Base-by-base conservation (phyloP, 352 stramenopile genomes). In the Globisporangium nagaii region DNA sequence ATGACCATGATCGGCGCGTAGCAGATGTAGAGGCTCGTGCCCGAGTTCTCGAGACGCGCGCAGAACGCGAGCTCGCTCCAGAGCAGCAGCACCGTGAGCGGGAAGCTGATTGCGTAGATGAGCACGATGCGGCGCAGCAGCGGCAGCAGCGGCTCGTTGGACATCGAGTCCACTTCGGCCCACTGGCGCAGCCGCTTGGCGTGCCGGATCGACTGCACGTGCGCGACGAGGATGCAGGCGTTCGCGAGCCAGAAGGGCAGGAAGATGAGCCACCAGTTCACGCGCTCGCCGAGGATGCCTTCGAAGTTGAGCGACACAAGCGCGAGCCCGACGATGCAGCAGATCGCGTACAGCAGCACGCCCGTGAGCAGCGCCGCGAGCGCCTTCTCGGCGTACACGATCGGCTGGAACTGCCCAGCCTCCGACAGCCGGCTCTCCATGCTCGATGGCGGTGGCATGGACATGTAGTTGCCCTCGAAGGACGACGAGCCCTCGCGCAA, bases 21-120 rank as follows among this genome's bases (percentile, higher is more conserved):
- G 52, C 80, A 89, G 40, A 90, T 68, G 55, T 93, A 93, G 13
- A 91, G 57, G 43, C 75, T 87, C 1, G 78, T 85, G n/a, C 63
- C 63, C 2, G 65, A 48, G 46, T 88, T 63, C 50, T 83, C 63
- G 19, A 93, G 56, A 36, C 79, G 78, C 27, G 79, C 80, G 42
- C 83, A 93, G 46, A 93, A 93, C 17, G 83, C 83, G 45, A 93
- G 42, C 52, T 93, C 76, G 55, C 80, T 90, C 83, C 80, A 93
- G 10, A 93, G 67, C 56, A 93, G 57, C 48, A 93, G 58, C 46
- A 84, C 37, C 17, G 71, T 64, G n/a, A 93, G 64, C 34, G 83
- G 83, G 24, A 90, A 65, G 47, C 68, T 90, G 39, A 90, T 69
- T 32, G 71, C 75, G 60, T 93, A 93, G 19, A 93, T 61, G 22